A percentile compares a stretch with the other conserved stretches of the same genome.
These are phyloP conservation scores for Zea luxurians DNA, from an alignment of 176 grass and related monocot genomes.

Conservation along the genomic window DNA sequence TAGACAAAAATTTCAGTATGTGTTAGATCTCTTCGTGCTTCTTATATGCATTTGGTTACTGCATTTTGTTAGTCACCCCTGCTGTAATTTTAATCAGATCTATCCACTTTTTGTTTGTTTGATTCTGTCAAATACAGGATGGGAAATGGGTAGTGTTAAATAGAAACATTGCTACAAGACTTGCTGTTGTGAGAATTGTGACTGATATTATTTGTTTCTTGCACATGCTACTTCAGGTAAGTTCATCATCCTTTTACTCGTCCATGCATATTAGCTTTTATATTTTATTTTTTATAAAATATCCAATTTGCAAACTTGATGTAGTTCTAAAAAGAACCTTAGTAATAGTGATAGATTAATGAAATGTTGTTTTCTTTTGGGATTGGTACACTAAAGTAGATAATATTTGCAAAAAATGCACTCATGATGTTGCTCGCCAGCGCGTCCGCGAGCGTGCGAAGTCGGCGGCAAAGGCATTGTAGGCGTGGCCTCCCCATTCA, in stretches of 20 bases:
- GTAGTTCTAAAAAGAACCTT: too few species aligned
- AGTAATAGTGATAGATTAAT: too few species aligned
- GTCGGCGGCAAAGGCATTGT: too few species aligned
- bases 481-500: too few species aligned
- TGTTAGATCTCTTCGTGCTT: neutral
- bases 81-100: conserved; percentile 14
- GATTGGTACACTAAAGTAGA: too few species aligned
- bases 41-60: neutral
- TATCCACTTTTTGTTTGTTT: conserved; percentile 17
- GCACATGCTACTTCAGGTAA: conserved; percentile 98
- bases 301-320: too few species aligned
- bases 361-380: too few species aligned
- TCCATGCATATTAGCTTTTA: conserved; percentile 19
- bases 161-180: conserved; percentile 62
- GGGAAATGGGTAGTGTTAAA: conserved; percentile 86
- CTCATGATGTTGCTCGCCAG: too few species aligned
- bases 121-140: conserved; percentile 34
- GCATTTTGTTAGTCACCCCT: neutral
- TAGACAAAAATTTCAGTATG: conserved; percentile 3
- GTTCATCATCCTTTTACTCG: conserved; percentile 9
- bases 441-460: too few species aligned
- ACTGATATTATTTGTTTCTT: conserved; percentile 91
- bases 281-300: conserved; percentile 21
- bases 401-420: too few species aligned
- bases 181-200: conserved; percentile 80